Evolutionary conservation across 2,329 filamentous ascomycete species (phyloP), one percentile per base, ranked within the genome.

Genomic region (Herpotrichia juniperi): DNA sequence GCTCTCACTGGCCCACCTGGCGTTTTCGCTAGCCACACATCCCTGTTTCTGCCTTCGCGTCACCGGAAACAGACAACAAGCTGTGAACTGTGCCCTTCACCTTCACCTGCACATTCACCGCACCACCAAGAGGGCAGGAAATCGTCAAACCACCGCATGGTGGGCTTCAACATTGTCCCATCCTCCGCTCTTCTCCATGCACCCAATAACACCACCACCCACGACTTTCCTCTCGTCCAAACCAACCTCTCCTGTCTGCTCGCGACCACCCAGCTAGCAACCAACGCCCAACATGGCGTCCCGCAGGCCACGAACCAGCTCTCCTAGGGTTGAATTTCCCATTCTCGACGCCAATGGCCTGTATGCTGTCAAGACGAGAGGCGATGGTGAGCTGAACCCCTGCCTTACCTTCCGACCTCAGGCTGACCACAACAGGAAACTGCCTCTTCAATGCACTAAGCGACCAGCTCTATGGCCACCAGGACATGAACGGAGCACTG

Each of bases 401-500:
- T 28, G 30, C 17, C 22, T 24, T 26, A 48, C 22, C 46, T 61
- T 31, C 24, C 42, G 42, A 46, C 43, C 53, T 52, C 42, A 21
- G n/a, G 52, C 66, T 67, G 54, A 68, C 53, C 57, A 25, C 52
- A 35, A 59, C 57, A 88, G 87, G 86, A 61, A 88, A 88, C 75
- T 89, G 87, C 71, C 80, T 89, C 31, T 89, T 88, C 76, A 84
- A 86, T 71, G 85, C 85, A 55, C 77, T 88, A 32, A 86, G 84
- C 57, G 85, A 88, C 67, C 85, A 89, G 76, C 71, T 89, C 46
- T 87, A 84, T 66, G 86, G 85, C 57, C 73, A 82, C 64, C 82
- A 86, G 63, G 75, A 79, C 53, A 76, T 81, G 56, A 83, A 86
- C 64, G 68, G 75, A 48, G 77, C 83, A 60, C 85, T 90, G 62